Conservation (phyloP, 2,329 filamentous ascomycete species). For the Paraphaeosphaeria sporulosa region DNA sequence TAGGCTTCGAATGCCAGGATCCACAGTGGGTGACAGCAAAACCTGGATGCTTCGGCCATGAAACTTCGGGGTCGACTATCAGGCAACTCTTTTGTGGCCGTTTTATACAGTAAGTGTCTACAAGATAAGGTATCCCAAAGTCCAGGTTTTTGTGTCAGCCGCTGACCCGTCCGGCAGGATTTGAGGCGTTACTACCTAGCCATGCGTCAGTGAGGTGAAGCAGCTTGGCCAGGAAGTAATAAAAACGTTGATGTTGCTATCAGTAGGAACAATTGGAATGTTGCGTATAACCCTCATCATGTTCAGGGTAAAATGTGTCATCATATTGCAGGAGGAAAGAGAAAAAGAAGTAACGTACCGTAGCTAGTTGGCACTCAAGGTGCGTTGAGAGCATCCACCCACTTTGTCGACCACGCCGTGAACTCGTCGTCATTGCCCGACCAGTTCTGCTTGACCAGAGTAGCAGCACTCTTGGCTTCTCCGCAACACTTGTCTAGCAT, state of each 20-base stretch:
- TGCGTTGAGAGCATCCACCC: constrained; percentile 56
- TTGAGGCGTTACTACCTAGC: too few species aligned
- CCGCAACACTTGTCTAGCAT: constrained; percentile 67
- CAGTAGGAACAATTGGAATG: constrained; percentile 98
- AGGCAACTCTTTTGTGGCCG: too few species aligned
- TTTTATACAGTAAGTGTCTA: too few species aligned
- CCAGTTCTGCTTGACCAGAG: constrained; percentile 68
- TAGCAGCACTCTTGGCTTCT: constrained; percentile 64
- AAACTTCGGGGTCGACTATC: too few species aligned
- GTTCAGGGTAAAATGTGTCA: constrained; percentile 64
- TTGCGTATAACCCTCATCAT: constrained; percentile 59
- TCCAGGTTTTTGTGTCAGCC: too few species aligned
- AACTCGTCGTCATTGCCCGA: constrained; percentile 75
- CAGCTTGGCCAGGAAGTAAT: not conserved
- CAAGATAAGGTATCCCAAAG: too few species aligned
- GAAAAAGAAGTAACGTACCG: constrained; percentile 64
- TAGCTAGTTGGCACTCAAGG: constrained; percentile 72
- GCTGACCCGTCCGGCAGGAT: too few species aligned
- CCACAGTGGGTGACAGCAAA: too few species aligned
- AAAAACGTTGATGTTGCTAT: constrained; percentile 54
- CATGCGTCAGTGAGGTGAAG: constrained; percentile 20
- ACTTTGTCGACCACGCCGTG: constrained; percentile 74
- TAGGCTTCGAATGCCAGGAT: too few species aligned
- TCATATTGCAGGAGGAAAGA: constrained; percentile 57
- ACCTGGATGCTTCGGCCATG: too few species aligned